Conservation (phyloP, 75 land plant species). For the Sequoia sempervirens region DNA sequence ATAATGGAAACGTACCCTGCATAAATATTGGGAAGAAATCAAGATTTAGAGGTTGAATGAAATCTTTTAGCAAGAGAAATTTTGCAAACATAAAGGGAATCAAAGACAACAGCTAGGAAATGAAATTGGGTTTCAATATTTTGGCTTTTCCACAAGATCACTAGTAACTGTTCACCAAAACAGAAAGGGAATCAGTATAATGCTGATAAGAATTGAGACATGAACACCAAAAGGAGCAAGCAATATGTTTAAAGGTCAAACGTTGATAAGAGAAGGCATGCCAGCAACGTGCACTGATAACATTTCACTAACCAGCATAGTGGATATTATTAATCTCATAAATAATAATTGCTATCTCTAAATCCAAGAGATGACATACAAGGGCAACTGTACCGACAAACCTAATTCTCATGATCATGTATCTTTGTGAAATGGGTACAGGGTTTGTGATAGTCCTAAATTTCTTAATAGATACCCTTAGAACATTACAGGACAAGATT, state of each 20-base stretch:
- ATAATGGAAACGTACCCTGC: constrained; percentile 91
- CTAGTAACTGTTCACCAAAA: background rate
- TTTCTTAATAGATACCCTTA: background rate
- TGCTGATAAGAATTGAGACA: background rate
- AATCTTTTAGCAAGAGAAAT: background rate
- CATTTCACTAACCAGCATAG: background rate
- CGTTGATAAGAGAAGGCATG: background rate
- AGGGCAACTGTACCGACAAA: background rate
- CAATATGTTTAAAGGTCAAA: background rate
- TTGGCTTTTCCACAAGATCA: background rate
- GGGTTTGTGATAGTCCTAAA: background rate
- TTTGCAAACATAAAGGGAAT: background rate
- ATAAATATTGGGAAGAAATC: background rate
- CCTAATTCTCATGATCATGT: background rate
- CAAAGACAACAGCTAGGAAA: background rate
- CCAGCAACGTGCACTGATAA: background rate
- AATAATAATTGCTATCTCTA: background rate
- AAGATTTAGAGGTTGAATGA: constrained; percentile 7
- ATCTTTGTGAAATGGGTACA: background rate
- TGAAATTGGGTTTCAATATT: background rate
- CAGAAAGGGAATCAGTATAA: background rate
- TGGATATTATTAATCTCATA: background rate
- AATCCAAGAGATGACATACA: background rate
- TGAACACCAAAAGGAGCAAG: no score
- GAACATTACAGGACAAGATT: background rate